Conservation (phyloP, 441 rosid species). For the Populus hybrid region DNA sequence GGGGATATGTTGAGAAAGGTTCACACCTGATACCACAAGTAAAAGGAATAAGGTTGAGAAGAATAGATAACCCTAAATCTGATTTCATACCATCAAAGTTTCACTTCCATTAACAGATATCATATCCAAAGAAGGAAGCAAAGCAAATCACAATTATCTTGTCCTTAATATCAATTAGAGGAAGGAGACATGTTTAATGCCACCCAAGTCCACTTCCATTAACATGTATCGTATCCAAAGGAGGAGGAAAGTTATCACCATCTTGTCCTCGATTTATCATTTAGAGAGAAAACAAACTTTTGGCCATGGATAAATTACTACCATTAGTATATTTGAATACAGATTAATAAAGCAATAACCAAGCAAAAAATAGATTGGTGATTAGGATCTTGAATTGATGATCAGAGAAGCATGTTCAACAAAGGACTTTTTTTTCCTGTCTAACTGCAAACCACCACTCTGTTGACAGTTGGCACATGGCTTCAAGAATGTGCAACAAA, state of each 20-base stretch:
- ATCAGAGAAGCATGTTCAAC: neutral
- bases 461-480: neutral
- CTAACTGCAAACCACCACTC: neutral
- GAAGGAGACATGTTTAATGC: neutral
- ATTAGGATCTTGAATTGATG: neutral
- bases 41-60: constrained; percentile 9
- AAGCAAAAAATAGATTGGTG: neutral
- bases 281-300: neutral
- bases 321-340: neutral
- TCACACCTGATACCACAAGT: constrained; percentile 71
- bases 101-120: neutral
- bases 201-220: neutral
- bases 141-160: neutral
- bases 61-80: constrained; percentile 2
- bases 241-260: neutral
- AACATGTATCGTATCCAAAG: neutral
- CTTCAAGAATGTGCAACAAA: neutral
- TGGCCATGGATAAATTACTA: neutral
- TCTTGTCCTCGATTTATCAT: neutral
- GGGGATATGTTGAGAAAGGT: constrained; percentile 98
- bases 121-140: no score
- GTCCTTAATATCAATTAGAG: neutral
- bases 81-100: neutral
- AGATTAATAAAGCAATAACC: neutral
- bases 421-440: neutral